phyloP scores from a whole-genome alignment of 2,329 filamentous ascomycete genomes.

The Apiospora aurea region DNA sequence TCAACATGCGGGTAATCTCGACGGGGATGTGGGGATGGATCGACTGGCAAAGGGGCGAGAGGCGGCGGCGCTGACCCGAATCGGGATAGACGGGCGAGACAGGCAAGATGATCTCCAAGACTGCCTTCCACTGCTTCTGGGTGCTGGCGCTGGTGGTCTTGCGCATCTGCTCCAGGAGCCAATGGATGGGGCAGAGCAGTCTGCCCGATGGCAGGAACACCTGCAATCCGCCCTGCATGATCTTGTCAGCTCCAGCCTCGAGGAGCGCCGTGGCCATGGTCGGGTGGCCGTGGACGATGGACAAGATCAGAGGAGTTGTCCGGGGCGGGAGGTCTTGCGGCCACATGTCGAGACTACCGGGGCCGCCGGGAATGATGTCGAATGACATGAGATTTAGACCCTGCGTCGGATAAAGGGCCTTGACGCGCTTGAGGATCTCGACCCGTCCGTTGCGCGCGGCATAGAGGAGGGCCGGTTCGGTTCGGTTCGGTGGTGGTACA shows the following conservation, averaged over 20 bases:
- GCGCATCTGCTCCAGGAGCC: background rate
- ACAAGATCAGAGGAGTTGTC: background rate
- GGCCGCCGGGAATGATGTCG: background rate
- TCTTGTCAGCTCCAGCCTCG: background rate
- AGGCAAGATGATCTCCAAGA: background rate
- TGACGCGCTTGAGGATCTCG: background rate
- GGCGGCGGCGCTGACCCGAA: background rate
- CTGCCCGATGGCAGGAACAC: too few relatives aligned
- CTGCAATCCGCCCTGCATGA: too few relatives aligned
- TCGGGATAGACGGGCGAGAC: background rate
- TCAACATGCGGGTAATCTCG: background rate
- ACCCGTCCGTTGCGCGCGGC: background rate
- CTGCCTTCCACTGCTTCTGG: background rate
- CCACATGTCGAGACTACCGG: background rate
- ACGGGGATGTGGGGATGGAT: background rate
- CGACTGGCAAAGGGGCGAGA: background rate
- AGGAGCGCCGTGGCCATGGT: background rate
- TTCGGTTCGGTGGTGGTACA: background rate
- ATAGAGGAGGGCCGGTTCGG: background rate
- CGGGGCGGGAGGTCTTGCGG: background rate
- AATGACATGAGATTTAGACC: background rate
- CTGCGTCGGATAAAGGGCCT: too few relatives aligned
- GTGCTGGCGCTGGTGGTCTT: background rate
- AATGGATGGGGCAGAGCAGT: constrained; percentile 19
- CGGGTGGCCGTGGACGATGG: background rate